Percentiles rank a stretch among this genome's conserved stretches.
phyloP scores from a whole-genome alignment of 805 yeast species.

The Wickerhamomyces queroliae region DNA sequence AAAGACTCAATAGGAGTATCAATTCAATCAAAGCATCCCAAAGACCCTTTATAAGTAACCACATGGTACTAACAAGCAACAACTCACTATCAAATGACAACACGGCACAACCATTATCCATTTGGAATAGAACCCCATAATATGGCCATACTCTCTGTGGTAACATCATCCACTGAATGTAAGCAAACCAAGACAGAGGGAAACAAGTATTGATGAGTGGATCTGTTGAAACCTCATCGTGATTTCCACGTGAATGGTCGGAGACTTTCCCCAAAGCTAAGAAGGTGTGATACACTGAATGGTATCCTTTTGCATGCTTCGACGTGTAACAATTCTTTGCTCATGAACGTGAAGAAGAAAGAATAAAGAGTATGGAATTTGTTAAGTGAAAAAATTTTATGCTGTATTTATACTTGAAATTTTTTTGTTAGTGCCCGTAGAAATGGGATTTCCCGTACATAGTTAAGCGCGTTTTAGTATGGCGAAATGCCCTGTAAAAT shows the following conservation, averaged over 20 bases:
- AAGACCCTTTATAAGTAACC: background rate
- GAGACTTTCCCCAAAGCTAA: slow-evolving; percentile 87
- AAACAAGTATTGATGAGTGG: slow-evolving; percentile 26
- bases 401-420: background rate
- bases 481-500: too few relatives aligned
- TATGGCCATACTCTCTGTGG: background rate
- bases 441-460: too few relatives aligned
- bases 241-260: slow-evolving; percentile 73
- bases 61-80: background rate
- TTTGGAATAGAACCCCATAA: too few relatives aligned
- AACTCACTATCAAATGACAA: too few relatives aligned
- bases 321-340: slow-evolving; percentile 65
- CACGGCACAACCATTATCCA: too few relatives aligned
- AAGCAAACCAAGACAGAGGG: background rate
- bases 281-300: slow-evolving; percentile 10
- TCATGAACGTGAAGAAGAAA: slow-evolving; percentile 44
- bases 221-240: slow-evolving; percentile 35
- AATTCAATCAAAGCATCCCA: background rate
- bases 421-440: too few relatives aligned
- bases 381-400: slow-evolving; percentile 1
- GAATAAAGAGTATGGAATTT: background rate
- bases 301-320: slow-evolving; percentile 58
- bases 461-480: too few relatives aligned
- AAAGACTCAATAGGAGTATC: slow-evolving; percentile 22
- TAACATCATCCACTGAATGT: background rate